phyloP scores from a whole-genome alignment of 805 yeast species.

The Danielozyma ontarioensis region DNA sequence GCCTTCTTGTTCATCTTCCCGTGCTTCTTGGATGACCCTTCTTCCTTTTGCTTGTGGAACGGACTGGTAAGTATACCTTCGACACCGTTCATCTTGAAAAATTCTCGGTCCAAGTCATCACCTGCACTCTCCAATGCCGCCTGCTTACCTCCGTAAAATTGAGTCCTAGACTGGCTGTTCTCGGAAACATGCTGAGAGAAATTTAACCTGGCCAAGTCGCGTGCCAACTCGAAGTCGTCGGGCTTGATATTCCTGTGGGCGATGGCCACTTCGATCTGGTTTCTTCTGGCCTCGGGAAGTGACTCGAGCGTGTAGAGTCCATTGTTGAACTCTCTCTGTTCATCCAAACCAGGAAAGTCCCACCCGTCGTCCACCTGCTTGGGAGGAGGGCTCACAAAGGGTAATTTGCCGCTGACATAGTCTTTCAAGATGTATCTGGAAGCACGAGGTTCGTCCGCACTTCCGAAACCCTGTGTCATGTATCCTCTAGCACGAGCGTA shows the following conservation, averaged over 20 bases:
- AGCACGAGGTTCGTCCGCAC: constrained; percentile 95
- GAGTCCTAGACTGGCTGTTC: constrained; percentile 39
- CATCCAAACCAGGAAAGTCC: constrained; percentile 42
- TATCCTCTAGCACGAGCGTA: constrained; percentile 96
- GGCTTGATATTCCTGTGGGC: constrained; percentile 45
- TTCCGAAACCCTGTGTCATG: constrained; percentile 95
- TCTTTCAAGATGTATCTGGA: constrained; percentile 89
- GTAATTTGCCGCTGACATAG: constrained; percentile 86
- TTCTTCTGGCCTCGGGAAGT: constrained; percentile 68
- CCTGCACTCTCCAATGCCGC: constrained; percentile 77
- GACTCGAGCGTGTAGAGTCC: constrained; percentile 64
- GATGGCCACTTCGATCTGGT: constrained; percentile 65
- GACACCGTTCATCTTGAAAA: constrained; percentile 64
- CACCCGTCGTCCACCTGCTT: constrained; percentile 53
- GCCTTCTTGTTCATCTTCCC: constrained; percentile 73
- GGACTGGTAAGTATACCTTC: constrained; percentile 65
- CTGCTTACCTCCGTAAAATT: constrained; percentile 74
- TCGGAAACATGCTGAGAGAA: constrained; percentile 71
- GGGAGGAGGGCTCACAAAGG: constrained; percentile 89
- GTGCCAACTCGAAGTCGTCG: constrained; percentile 57
- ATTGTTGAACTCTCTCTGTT: constrained; percentile 54
- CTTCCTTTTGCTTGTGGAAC: constrained; percentile 51
- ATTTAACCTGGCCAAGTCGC: constrained; percentile 66
- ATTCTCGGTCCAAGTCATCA: constrained; percentile 79
- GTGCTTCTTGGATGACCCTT: constrained; percentile 47